Evolutionary conservation across 441 rosid genomes (phyloP).

Genomic region (Populus trichocarpa): DNA sequence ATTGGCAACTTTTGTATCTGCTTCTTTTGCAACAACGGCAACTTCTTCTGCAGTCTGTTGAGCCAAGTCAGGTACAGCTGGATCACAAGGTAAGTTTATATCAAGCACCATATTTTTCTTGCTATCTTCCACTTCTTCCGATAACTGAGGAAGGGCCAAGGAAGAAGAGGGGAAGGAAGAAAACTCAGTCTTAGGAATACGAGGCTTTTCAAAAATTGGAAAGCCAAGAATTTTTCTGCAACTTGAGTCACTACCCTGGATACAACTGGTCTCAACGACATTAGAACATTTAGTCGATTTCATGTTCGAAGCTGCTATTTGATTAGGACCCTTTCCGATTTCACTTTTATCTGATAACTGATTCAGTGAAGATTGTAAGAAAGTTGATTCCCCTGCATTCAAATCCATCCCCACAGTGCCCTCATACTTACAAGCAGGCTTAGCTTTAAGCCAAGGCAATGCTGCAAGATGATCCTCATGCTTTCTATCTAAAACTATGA

Average conservation of each 20-base stretch:
- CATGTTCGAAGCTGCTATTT: conserved; percentile 29
- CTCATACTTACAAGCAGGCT: conserved; percentile 35
- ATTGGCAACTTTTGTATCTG: conserved; percentile 29
- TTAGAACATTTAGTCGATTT: conserved; percentile 40
- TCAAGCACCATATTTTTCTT: conserved; percentile 48
- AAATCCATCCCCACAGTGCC: conserved; percentile 38
- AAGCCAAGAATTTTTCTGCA: conserved; percentile 59
- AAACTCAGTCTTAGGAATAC: conserved; percentile 37
- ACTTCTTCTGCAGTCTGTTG: conserved; percentile 33
- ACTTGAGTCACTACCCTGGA: conserved; percentile 29
- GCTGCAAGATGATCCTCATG: conserved; percentile 36
- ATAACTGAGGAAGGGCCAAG: conserved; percentile 29
- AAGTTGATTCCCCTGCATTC: conserved; percentile 32
- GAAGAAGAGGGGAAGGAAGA: conserved; percentile 39
- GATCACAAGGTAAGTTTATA: conserved; percentile 82
- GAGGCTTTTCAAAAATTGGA: conserved; percentile 42
- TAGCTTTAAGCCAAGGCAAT: conserved; percentile 70
- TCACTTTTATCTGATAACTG: conserved; percentile 34
- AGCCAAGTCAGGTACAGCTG: conserved; percentile 35
- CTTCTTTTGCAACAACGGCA: conserved; percentile 30
- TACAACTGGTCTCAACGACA: conserved; percentile 32
- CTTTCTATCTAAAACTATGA: conserved; percentile 42
- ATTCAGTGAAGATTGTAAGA: conserved; percentile 42
- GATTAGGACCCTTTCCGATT: conserved; percentile 24
- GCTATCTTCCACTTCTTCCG: conserved; percentile 37